Evolutionary conservation across 768 basidiomycete species (phyloP).

Genomic region (Pulveroboletus sp.): DNA sequence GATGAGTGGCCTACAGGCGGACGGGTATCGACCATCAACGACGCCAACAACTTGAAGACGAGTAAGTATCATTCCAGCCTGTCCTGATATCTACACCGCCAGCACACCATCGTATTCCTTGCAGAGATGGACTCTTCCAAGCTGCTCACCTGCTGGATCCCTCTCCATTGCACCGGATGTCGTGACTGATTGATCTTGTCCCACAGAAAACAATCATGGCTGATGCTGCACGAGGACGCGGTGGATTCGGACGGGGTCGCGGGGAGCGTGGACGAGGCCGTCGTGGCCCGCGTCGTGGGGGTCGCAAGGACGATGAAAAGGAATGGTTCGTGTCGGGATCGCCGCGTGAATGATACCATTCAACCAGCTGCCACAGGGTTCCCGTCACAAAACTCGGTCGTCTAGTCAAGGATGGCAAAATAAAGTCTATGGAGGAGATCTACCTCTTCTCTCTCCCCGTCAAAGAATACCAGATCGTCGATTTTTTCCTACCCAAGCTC

Average conservation of each 20-base stretch:
- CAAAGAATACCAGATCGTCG: conserved; percentile 99
- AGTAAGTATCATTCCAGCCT: conserved; percentile 32
- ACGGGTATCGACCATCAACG: conserved; percentile 18
- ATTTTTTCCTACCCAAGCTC: conserved; percentile 97
- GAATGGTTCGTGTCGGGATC: conserved; percentile 73
- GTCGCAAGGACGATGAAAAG: conserved; percentile 99
- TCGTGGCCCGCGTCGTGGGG: conserved; percentile 87
- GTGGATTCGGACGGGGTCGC: conserved; percentile 86
- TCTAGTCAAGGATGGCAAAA: conserved; percentile 98
- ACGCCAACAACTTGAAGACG: conserved; percentile 30
- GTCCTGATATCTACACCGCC: background rate
- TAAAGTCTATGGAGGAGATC: conserved; percentile 99
- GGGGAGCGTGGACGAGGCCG: conserved; percentile 65
- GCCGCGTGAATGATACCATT: conserved; percentile 2
- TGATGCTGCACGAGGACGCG: conserved; percentile 90
- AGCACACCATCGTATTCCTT: background rate
- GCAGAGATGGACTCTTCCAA: background rate
- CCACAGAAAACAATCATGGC: conserved; percentile 55
- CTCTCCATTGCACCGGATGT: conserved; percentile 39
- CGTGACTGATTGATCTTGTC: conserved; percentile 27
- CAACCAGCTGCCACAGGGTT: conserved; percentile 52
- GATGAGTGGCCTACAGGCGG: background rate
- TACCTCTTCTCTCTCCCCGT: conserved; percentile 99
- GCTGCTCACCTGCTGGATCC: conserved; percentile 47
- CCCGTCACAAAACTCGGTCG: conserved; percentile 99